Evolutionary conservation across 441 rosid genomes (phyloP).

Genomic region (Euphorbia schlechtendalii): DNA sequence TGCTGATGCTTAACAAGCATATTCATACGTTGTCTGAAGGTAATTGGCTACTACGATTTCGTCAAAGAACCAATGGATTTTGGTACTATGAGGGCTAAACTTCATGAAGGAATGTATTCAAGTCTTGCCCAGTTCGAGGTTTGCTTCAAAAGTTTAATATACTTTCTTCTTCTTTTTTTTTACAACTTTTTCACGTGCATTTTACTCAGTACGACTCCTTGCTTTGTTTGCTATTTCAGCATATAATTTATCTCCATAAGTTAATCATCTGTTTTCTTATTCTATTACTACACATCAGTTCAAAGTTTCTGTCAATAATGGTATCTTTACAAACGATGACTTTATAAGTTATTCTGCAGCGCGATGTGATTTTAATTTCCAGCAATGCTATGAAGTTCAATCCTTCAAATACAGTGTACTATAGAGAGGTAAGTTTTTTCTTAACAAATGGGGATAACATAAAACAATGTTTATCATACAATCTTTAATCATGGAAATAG

Average conservation of each 20-base stretch:
- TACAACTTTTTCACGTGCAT: neutral
- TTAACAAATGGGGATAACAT: neutral
- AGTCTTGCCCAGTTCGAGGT: constrained; percentile 47
- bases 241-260: neutral
- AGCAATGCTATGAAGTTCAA: constrained; percentile 49
- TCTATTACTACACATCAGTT: neutral
- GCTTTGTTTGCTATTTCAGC: neutral
- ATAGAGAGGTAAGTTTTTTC: constrained; percentile 32
- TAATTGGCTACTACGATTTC: constrained; percentile 28
- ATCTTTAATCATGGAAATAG: neutral
- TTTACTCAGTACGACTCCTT: neutral
- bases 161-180: neutral
- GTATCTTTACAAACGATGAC: neutral
- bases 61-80: constrained; percentile 56
- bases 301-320: neutral
- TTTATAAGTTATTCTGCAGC: constrained; percentile 27
- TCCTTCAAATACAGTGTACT: constrained; percentile 31
- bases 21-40: constrained; percentile 29
- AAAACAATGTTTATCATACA: too few species aligned
- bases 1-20: neutral
- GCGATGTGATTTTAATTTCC: constrained; percentile 39
- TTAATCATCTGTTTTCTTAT: neutral
- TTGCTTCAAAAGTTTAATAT: constrained; percentile 9
- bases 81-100: constrained; percentile 38
- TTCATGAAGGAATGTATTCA: constrained; percentile 35